Conservation (phyloP, 2,329 filamentous ascomycete genomes). For the Aspergillus sp. region DNA sequence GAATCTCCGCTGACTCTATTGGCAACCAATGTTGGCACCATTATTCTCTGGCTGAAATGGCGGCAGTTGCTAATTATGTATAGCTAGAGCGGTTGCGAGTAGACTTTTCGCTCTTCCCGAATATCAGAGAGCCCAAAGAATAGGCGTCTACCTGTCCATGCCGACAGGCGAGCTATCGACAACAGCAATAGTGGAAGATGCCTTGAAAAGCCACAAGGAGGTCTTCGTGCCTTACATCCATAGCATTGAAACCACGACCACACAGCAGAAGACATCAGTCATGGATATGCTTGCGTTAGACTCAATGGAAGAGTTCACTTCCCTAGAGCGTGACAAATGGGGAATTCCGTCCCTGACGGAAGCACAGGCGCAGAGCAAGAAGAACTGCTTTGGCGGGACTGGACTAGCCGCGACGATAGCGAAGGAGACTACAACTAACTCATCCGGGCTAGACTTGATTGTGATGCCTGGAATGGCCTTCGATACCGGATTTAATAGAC, state of each 20-base stretch:
- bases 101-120: slow-evolving; percentile 67
- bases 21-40: slow-evolving; percentile 64
- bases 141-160: slow-evolving; percentile 94
- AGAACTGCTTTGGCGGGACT: slow-evolving; percentile 70
- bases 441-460: slow-evolving; percentile 71
- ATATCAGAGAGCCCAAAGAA: slow-evolving; percentile 70
- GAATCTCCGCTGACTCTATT: slow-evolving; percentile 62
- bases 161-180: slow-evolving; percentile 84
- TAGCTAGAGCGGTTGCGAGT: slow-evolving; percentile 66
- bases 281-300: slow-evolving; percentile 94
- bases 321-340: slow-evolving; percentile 78
- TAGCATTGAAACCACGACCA: slow-evolving; percentile 47
- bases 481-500: slow-evolving; percentile 69
- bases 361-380: slow-evolving; percentile 63
- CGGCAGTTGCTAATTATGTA: slow-evolving; percentile 22
- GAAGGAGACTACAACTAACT: slow-evolving; percentile 20
- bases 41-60: slow-evolving; percentile 1
- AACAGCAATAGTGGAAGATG: slow-evolving; percentile 75
- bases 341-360: slow-evolving; percentile 83
- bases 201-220: slow-evolving; percentile 72
- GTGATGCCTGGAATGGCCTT: slow-evolving; percentile 93
- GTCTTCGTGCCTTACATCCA: slow-evolving; percentile 93
- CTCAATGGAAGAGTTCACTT: slow-evolving; percentile 73
- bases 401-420: slow-evolving; percentile 35
- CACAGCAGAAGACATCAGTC: slow-evolving; percentile 59